Evolutionary conservation across 2,329 filamentous ascomycete species (phyloP), one percentile per base, ranked within the genome.

Genomic region (Lachnellula willkommii): DNA sequence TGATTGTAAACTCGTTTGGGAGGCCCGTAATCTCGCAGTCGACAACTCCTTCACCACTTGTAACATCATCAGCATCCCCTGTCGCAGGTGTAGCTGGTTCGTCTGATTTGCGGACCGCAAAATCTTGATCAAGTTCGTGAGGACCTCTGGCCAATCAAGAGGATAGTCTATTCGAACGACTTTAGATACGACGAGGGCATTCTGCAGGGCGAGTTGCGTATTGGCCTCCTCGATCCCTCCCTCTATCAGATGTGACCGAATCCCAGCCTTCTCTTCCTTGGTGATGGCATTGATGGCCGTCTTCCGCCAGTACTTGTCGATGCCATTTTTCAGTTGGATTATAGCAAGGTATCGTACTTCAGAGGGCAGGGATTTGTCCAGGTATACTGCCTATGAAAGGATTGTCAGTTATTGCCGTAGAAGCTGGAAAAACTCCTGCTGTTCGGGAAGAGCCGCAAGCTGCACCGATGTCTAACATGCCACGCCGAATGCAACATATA

Each of bases 301-400:
- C 69, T 79, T 90, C 68, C 94, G 82, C 94, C 94, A 99, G 72
- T 91, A 90, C 69, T 88, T 91, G 70, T 97, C 93, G 72, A 97
- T 92, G 54, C 92, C 94, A 71, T 97, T 96, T 71, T 97, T 97
- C 53, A 99, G 79, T 69, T 96, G 89, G 63, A 97, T 96, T 56
- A 97, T 84, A 53, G 93, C 89, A 11, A 96, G 84, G 67, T 95
- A 91, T 59, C 94, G 88, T 52, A 93, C 82, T 66, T 95, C 86
- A 56, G 83, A 74, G 1, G 90, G 88, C 1, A 95, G 76, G 2
- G 84, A 83, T 59, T 84, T 84, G 74, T 96, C 89, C 60, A 96
- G 80, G 70, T 92, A 96, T 37, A 90, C 82, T 64, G 86, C 81
- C 87, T 95, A 67, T 3, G 32, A 32, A n/a, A 47, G 46, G n/a